Base-by-base conservation (phyloP, 495 filamentous ascomycete species). In the Xylaria intraflava region DNA sequence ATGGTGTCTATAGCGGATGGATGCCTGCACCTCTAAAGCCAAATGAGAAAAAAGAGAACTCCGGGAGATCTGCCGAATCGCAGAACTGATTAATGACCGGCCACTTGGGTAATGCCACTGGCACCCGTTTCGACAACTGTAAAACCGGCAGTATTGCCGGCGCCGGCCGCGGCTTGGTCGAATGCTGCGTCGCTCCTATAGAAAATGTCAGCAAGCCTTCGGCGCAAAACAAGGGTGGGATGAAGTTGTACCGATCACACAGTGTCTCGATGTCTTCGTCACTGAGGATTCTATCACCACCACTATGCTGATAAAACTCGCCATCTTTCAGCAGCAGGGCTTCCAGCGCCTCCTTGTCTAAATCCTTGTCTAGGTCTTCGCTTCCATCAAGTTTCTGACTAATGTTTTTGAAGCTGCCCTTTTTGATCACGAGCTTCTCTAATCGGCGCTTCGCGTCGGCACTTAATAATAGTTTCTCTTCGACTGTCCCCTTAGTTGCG, bases 351-450 rank as follows among this genome's bases (percentile, higher is more conserved):
- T 86, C 80, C 44, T 78, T 69, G 38, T 83, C 82, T 46, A 77
- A 54, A 24, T 86, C 80, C 44, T 78, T 69, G 38, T 83, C 82
- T 46, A 77, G 54, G 26, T 71, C 71, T 59, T 80, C 76, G 30
- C 66, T 60, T 35, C 61, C 59, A 30, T 78, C 77, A 12, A 80
- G 69, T 49, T 78, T 76, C 59, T 85, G 78, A 36, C 84, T 82
- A 69, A 82, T 80, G 10, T 72, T 79, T 60, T 69, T 73, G 63
- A 90, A 87, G 4, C 83, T 78, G 3, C 91, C 94, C 66, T 96
- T 96, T 62, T 91, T 89, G 56, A 98, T 97, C 14, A 98, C 91
- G 2, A 97, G 74, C 64, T 95, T 90, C 65, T 97, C 93, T 0
- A 98, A 74, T 8, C 93, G 78, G n/a, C 94, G 83, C 73, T 98